Conservation (phyloP, 106 monocot genomes). For the Dendrobium officinale region DNA sequence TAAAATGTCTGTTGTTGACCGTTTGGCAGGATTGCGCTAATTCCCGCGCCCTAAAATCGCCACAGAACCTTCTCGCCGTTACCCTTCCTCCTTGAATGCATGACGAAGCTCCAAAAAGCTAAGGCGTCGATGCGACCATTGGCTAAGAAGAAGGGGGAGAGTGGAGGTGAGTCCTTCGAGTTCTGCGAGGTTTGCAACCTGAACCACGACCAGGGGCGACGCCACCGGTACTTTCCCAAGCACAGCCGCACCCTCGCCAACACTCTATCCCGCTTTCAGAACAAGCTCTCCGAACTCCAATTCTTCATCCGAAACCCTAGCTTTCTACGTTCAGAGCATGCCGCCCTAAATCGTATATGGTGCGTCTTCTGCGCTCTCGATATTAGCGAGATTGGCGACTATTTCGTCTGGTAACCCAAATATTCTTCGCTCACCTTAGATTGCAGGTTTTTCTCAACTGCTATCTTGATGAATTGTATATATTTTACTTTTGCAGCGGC, state of each 20-base stretch:
- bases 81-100: too few species aligned
- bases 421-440: neutral
- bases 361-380: slow-evolving; percentile 73
- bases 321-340: slow-evolving; percentile 28
- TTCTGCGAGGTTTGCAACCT: slow-evolving; percentile 79
- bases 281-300: slow-evolving; percentile 42
- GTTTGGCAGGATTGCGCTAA: too few species aligned
- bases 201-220: slow-evolving; percentile 83
- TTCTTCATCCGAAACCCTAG: slow-evolving; percentile 44
- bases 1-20: too few species aligned
- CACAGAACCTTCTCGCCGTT: too few species aligned
- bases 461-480: neutral
- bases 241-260: slow-evolving; percentile 47
- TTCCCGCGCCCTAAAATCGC: too few species aligned
- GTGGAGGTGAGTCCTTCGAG: slow-evolving; percentile 28
- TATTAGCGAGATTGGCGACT: slow-evolving; percentile 32
- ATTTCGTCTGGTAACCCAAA: slow-evolving; percentile 47
- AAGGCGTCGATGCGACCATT: neutral
- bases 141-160: neutral
- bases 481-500: slow-evolving; percentile 24
- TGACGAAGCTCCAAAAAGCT: neutral
- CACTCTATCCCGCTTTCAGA: slow-evolving; percentile 54
- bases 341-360: slow-evolving; percentile 46
- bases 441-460: neutral
- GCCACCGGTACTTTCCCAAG: slow-evolving; percentile 61